These are phyloP conservation scores for Pythium sp. DNA, from an alignment of 352 stramenopile species.

Conservation along the genomic window DNA sequence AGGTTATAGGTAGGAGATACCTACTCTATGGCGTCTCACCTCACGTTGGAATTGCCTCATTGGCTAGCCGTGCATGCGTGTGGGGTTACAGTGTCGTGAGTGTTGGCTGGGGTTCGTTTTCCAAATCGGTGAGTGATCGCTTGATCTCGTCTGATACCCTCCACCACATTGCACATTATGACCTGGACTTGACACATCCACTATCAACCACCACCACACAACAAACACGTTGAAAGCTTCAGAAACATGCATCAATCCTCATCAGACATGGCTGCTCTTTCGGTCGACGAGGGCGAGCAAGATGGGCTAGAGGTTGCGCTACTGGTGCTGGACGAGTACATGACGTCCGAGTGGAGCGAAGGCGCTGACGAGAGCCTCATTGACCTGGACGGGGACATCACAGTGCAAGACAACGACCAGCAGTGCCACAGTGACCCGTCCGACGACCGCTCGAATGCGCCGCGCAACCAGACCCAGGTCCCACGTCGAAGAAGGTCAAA, in stretches of 20 bases:
- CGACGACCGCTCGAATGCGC: not conserved
- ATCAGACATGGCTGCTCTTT: not conserved
- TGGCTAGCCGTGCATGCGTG: not conserved
- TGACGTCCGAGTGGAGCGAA: slow-evolving; percentile 2
- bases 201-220: not conserved
- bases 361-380: not conserved
- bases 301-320: not conserved
- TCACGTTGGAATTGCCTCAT: not conserved
- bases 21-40: not conserved
- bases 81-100: not conserved
- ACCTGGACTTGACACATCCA: slow-evolving; percentile 1
- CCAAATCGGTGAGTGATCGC: not conserved
- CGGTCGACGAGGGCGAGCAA: not conserved
- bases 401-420: not conserved
- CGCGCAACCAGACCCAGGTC: not conserved
- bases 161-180: not conserved
- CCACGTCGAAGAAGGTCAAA: not conserved
- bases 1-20: not conserved
- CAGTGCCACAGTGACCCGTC: not conserved
- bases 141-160: not conserved
- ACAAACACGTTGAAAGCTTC: not conserved
- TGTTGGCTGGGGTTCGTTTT: not conserved
- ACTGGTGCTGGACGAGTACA: slow-evolving; percentile 6
- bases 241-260: not conserved
- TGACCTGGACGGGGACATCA: not conserved